A percentile compares a stretch with the other conserved stretches of the same genome.
phyloP scores from a whole-genome alignment of 2,329 filamentous ascomycete species.

The Nannizziopsis arthrosporioides region DNA sequence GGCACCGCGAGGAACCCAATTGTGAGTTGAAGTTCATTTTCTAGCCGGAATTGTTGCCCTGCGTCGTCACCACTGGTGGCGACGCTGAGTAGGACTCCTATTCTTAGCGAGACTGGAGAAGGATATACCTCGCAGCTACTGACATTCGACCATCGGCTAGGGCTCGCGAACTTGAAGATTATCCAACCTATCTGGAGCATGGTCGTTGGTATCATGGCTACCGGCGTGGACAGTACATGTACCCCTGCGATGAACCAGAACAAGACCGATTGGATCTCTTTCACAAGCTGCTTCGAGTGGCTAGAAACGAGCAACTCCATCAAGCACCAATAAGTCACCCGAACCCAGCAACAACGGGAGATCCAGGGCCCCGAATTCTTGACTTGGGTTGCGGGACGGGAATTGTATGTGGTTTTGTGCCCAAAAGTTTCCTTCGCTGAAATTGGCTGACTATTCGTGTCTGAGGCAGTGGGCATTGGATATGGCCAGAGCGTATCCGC shows the following conservation, averaged over 20 bases:
- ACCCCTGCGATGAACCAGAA: conserved; percentile 67
- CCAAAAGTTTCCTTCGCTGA: not conserved
- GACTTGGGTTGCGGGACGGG: conserved; percentile 76
- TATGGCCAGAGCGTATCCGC: conserved; percentile 57
- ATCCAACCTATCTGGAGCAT: conserved; percentile 49
- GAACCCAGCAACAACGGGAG: conserved; percentile 6
- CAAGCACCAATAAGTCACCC: conserved; percentile 26
- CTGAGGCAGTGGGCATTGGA: conserved; percentile 59
- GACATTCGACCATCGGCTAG: conserved; percentile 17
- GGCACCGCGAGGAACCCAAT: conserved; percentile 10
- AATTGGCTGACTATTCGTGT: not conserved
- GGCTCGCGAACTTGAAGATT: conserved; percentile 23
- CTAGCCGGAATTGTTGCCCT: not conserved
- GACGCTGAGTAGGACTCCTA: not conserved
- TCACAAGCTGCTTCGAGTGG: conserved; percentile 62
- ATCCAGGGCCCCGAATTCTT: conserved; percentile 37
- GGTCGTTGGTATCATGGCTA: conserved; percentile 59
- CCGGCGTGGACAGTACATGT: conserved; percentile 57
- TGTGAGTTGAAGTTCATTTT: conserved; percentile 10
- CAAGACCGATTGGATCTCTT: conserved; percentile 70
- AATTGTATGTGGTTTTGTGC: conserved; percentile 37
- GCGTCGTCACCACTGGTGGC: not conserved
- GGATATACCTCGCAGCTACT: not conserved
- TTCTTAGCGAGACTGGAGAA: not conserved
- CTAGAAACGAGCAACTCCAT: conserved; percentile 41